These are phyloP conservation scores for Oryza brachyantha DNA, from an alignment of 176 grass and related monocot genomes.

Conservation along the genomic window DNA sequence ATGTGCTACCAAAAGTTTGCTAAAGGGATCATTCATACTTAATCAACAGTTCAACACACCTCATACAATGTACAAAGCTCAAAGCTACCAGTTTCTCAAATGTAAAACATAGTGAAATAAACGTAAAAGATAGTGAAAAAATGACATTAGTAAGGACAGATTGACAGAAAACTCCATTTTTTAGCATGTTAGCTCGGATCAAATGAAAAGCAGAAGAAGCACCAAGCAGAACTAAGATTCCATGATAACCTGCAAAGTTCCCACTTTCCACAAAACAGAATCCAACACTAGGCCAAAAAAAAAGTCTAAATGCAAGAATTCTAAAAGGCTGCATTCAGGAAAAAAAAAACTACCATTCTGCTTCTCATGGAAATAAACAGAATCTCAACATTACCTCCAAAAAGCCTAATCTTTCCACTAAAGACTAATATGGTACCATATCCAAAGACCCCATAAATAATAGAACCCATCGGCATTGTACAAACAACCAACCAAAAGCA, in stretches of 20 bases:
- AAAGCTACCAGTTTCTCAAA: background rate
- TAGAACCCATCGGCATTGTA: constrained; percentile 26
- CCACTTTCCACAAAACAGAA: background rate
- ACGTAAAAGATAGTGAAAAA: background rate
- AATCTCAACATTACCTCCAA: background rate
- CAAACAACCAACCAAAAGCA: constrained; percentile 39
- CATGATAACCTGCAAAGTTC: constrained; percentile 4
- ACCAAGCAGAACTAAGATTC: background rate
- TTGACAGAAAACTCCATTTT: background rate
- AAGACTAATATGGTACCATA: background rate
- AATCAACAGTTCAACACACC: background rate
- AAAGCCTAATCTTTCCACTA: constrained; percentile 3
- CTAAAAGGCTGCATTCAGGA: constrained; percentile 1
- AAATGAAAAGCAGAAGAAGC: background rate
- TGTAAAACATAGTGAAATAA: background rate
- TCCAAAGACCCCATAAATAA: constrained; percentile 6
- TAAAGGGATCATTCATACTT: background rate
- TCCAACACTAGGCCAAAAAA: background rate
- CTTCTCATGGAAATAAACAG: background rate
- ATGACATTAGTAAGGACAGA: background rate
- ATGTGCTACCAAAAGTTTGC: background rate
- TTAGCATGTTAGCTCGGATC: background rate
- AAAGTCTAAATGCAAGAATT: constrained; percentile 19
- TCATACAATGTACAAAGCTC: background rate
- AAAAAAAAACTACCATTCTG: background rate